These are phyloP conservation scores for Euphorbia schlechtendalii DNA, from an alignment of 441 rosid genomes.

Conservation along the genomic window DNA sequence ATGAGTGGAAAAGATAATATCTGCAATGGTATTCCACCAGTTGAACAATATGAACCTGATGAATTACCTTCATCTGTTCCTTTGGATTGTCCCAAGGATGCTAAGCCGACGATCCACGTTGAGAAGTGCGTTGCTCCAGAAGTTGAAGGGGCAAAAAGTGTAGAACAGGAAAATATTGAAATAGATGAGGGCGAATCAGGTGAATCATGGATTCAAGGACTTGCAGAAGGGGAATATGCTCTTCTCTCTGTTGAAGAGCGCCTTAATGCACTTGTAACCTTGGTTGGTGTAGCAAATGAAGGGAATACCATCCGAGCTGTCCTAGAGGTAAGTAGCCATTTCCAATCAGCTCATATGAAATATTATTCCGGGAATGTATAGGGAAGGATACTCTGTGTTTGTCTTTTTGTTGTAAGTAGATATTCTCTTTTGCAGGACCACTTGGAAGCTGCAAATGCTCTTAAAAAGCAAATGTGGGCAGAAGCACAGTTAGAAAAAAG, in stretches of 20 bases:
- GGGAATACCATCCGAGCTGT: slow-evolving; percentile 81
- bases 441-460: slow-evolving; percentile 95
- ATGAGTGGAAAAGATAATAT: slow-evolving; percentile 36
- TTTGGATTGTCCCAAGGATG: slow-evolving; percentile 35
- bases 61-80: slow-evolving; percentile 35
- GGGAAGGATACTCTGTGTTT: no score
- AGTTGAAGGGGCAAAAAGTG: slow-evolving; percentile 27
- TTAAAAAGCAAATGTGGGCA: slow-evolving; percentile 99
- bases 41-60: slow-evolving; percentile 26
- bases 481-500: slow-evolving; percentile 92
- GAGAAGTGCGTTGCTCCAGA: slow-evolving; percentile 32
- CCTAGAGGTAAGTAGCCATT: slow-evolving; percentile 66
- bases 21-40: slow-evolving; percentile 29
- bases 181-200: slow-evolving; percentile 76
- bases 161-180: slow-evolving; percentile 46
- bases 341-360: slow-evolving; percentile 20
- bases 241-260: slow-evolving; percentile 96
- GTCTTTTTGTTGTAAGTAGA: slow-evolving; percentile 17
- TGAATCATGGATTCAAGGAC: slow-evolving; percentile 93
- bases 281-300: slow-evolving; percentile 85
- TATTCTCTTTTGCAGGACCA: slow-evolving; percentile 63
- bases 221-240: slow-evolving; percentile 91
- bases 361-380: no score
- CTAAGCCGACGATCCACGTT: slow-evolving; percentile 25
- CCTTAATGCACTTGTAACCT: slow-evolving; percentile 81